These are phyloP conservation scores for Kuraishia floccosa DNA, from an alignment of 805 yeast genomes.

Conservation along the genomic window DNA sequence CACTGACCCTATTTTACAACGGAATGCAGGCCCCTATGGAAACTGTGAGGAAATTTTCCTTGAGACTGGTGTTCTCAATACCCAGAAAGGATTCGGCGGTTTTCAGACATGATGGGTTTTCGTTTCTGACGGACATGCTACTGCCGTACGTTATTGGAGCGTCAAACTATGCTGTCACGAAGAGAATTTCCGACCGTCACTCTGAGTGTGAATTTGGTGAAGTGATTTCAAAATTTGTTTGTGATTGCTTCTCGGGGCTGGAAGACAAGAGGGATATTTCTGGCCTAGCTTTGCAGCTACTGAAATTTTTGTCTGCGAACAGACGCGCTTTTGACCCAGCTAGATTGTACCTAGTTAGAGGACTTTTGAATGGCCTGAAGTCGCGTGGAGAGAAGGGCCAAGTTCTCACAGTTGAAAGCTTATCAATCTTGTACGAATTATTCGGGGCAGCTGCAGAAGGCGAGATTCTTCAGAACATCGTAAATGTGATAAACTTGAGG, in stretches of 20 bases:
- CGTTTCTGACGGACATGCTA: slow-evolving; percentile 28
- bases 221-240: slow-evolving; percentile 32
- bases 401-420: slow-evolving; percentile 13
- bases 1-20: slow-evolving; percentile 58
- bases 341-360: slow-evolving; percentile 46
- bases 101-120: slow-evolving; percentile 26
- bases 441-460: slow-evolving; percentile 21
- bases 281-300: slow-evolving; percentile 14
- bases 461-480: slow-evolving; percentile 33
- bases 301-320: slow-evolving; percentile 34
- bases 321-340: slow-evolving; percentile 59
- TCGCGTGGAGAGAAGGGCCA: slow-evolving; percentile 7
- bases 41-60: slow-evolving; percentile 54
- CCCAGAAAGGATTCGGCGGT: slow-evolving; percentile 31
- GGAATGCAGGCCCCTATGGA: slow-evolving; percentile 74
- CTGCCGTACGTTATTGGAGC: slow-evolving; percentile 58
- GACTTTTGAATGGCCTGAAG: slow-evolving; percentile 37
- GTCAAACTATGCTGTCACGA: slow-evolving; percentile 36
- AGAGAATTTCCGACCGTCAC: slow-evolving; percentile 16
- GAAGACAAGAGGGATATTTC: slow-evolving; percentile 9
- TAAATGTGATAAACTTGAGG: slow-evolving; percentile 41
- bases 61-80: slow-evolving; percentile 43
- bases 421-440: slow-evolving; percentile 18
- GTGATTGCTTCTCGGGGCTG: slow-evolving; percentile 20
- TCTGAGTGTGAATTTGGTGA: slow-evolving; percentile 49